Base-by-base conservation (phyloP, 805 yeast species). In the Kuraishia hungarica region DNA sequence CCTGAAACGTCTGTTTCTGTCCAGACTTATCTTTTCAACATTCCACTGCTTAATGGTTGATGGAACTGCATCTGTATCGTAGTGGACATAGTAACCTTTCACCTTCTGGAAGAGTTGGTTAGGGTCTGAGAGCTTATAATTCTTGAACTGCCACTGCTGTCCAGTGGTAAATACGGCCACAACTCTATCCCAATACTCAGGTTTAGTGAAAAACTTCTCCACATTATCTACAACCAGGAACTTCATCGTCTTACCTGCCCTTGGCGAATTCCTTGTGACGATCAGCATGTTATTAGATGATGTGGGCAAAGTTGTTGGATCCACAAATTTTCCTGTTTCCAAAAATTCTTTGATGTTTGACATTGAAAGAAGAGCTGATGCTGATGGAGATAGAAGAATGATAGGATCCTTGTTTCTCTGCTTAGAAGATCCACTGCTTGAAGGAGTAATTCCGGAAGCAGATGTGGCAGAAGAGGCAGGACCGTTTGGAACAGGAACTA, bases 161-260 rank as follows among this genome's bases (percentile, higher is more conserved):
- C 99, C 99, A 11, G 97, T 93, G 19, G 97, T 93, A 73, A 94
- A 86, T 46, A 94, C 88, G 0, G 96, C 97, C 52, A 93, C 89
- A 1, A 94, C 97, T 57, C 99, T 80, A 65, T 90, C 96, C 99
- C 99, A 94, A 71, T 94, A 90, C 68, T 94, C 98, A 2, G 97
- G 96, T 67, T 92, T 93, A 23, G 88, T 85, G 73, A 88, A 87
- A 71, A 87, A 87, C 71, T 84, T 80, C 54, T 91, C 96, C 4
- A 91, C 90, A 55, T 89, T 87, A 66, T 89, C 96, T 35, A 92
- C 97, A 55, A 94, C 87, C 61, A 91, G 76, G 63, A 89, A 86
- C 50, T 82, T 79, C 53, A 84, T 75, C 22, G 77, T 81, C 39
- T 55, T 62, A 17, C 87, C 82, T 39, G 89, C 73, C 52, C 73